Base-by-base conservation (phyloP, 441 rosid genomes). In the Bocquillonia castaneifolia region DNA sequence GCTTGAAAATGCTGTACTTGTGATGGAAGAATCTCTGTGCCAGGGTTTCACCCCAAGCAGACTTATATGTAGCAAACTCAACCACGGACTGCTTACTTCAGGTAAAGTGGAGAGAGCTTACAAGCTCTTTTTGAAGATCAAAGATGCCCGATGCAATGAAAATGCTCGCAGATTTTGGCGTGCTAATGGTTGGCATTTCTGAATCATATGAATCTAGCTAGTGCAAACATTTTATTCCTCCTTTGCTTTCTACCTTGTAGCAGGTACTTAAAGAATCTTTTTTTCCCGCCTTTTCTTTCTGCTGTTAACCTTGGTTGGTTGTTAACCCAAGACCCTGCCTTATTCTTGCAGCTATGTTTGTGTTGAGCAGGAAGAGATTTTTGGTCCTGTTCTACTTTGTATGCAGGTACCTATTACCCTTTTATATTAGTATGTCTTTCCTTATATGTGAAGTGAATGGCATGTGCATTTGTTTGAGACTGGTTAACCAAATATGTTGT, bases 301-400 rank as follows among this genome's bases (percentile, higher is more conserved):
- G n/a, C n/a, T n/a, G n/a, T n/a, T n/a, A n/a, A n/a, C n/a, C n/a
- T n/a, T n/a, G n/a, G n/a, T n/a, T n/a, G n/a, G n/a, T n/a, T n/a
- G n/a, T n/a, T n/a, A n/a, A n/a, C n/a, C n/a, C n/a, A n/a, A n/a
- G n/a, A n/a, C n/a, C n/a, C n/a, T n/a, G n/a, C n/a, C n/a, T n/a
- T n/a, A n/a, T n/a, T n/a, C n/a, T n/a, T n/a, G n/a, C n/a, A 9
- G 53, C 29, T 48, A 53, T 39, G 40, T 28, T 17, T 53, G 29
- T 14, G 20, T 3, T 5, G 32, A 25, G 78, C 84, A 93, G 98
- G 98, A 93, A 81, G 98, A 93, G 81, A 93, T 93, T 64, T 93
- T 93, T 69, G 98, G 98, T 61, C 98, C 98, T 0, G 98, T 93
- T 81, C 94, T 93, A 58, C 79, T 90, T 68, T 93, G 96, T 82